A percentile compares a stretch with the other conserved stretches of the same genome.
phyloP scores from a whole-genome alignment of 345 rosid species.

The Salix exigua region DNA sequence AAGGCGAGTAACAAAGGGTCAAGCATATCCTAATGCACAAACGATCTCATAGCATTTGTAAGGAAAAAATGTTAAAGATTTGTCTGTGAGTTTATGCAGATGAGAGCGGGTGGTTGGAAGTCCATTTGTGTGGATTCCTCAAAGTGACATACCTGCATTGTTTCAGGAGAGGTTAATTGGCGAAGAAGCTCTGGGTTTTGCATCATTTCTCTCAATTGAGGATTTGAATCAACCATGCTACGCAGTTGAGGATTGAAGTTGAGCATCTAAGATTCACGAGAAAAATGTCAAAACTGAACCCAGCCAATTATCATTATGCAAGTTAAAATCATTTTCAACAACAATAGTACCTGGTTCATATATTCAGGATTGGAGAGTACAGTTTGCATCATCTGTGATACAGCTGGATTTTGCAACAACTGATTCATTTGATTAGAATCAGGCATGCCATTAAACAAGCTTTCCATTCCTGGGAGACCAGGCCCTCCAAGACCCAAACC shows the following conservation, averaged over 20 bases:
- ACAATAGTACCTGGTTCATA: constrained; percentile 51
- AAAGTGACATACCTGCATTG: constrained; percentile 43
- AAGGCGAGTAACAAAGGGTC: neutral
- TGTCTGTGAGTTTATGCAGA: no score
- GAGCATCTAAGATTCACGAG: constrained; percentile 38
- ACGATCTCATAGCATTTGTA: neutral
- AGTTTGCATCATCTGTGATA: constrained; percentile 56
- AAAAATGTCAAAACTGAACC: neutral
- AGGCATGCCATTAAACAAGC: constrained; percentile 38
- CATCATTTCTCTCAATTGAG: constrained; percentile 58
- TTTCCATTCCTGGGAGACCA: constrained; percentile 46
- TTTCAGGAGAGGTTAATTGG: constrained; percentile 57
- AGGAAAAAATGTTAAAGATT: no score
- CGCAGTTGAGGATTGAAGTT: constrained; percentile 51
- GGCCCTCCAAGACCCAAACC: constrained; percentile 48
- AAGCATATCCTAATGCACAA: neutral
- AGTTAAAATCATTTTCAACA: neutral
- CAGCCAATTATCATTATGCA: neutral
- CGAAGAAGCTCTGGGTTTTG: constrained; percentile 64
- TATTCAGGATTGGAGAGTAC: constrained; percentile 54
- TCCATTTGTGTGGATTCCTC: neutral
- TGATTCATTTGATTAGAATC: constrained; percentile 44
- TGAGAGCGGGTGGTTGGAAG: neutral
- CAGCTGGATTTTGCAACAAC: constrained; percentile 59
- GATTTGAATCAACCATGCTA: constrained; percentile 44